Evolutionary conservation across 345 rosid genomes (phyloP), one percentile per base, ranked within the genome.

Genomic region (Hypericum perforatum): DNA sequence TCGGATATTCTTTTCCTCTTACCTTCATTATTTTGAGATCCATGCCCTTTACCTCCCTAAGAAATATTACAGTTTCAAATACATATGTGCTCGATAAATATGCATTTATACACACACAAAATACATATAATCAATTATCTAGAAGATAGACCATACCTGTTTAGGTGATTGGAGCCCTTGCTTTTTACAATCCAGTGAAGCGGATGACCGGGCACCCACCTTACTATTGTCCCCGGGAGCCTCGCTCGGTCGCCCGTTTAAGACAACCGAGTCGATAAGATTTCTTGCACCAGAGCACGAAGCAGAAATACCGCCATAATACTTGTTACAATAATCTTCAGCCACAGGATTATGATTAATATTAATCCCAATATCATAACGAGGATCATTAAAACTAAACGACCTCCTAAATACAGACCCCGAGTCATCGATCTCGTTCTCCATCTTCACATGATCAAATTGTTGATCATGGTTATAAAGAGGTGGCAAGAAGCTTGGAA

Each of bases 1-100:
- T 81, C 82, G 32, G 54, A 63, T 77, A 22, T 22, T 22, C 82
- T 74, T 70, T 76, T 89, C 76, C 76, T 89, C 70, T 80, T 84
- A 11, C 76, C 81, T 52, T 78, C 82, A 43, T 59, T 78, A 53
- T 78, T 53, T n/a, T n/a, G n/a, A 41, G 38, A 45, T 53, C 74
- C 89, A 37, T 63, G 68, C 41, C 78, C 76, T 50, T 64, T 71
- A 39, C 64, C 77, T 29, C 58, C 68, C 82, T 77, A 63, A n/a
- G n/a, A n/a, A n/a, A n/a, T n/a, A n/a, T n/a, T n/a, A n/a, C n/a
- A n/a, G n/a, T n/a, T n/a, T n/a, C n/a, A n/a, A n/a, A n/a, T n/a
- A n/a, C n/a, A n/a, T n/a, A n/a, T n/a, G n/a, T n/a, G n/a, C n/a
- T n/a, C n/a, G n/a, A n/a, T n/a, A n/a, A n/a, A n/a, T n/a, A n/a